A percentile compares a stretch with the other conserved stretches of the same genome.
These are phyloP conservation scores for Syzygium aqueum DNA, from an alignment of 345 rosid species.

Conservation along the genomic window DNA sequence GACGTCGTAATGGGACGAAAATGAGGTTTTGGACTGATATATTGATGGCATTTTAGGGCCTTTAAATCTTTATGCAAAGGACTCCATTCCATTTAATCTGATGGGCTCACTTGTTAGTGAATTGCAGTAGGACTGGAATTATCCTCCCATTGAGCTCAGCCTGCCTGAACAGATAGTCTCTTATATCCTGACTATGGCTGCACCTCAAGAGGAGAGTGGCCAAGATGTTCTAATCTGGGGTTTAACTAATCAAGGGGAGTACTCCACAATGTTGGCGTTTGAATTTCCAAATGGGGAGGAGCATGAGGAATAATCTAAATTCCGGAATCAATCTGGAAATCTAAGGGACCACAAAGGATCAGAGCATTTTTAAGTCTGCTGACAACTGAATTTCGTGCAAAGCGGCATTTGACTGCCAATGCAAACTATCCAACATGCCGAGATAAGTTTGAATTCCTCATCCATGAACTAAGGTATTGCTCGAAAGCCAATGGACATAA, in stretches of 20 bases:
- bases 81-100: background rate
- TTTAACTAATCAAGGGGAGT: background rate
- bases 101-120: background rate
- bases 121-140: background rate
- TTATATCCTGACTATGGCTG: background rate
- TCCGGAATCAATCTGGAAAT: background rate
- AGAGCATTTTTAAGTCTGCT: background rate
- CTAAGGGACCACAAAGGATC: background rate
- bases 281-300: background rate
- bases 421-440: background rate
- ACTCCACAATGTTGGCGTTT: background rate
- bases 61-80: background rate
- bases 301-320: background rate
- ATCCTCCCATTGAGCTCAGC: background rate
- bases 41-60: background rate
- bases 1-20: background rate
- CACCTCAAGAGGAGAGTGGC: background rate
- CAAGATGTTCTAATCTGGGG: background rate
- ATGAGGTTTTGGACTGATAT: background rate
- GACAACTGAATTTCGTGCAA: background rate
- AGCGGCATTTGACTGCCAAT: background rate
- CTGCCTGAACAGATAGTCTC: background rate
- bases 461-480: background rate
- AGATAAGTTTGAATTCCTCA: background rate
- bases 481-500: background rate